Evolutionary conservation across 148 eudicot species (phyloP).

Genomic region (Talinum fruticosum): DNA sequence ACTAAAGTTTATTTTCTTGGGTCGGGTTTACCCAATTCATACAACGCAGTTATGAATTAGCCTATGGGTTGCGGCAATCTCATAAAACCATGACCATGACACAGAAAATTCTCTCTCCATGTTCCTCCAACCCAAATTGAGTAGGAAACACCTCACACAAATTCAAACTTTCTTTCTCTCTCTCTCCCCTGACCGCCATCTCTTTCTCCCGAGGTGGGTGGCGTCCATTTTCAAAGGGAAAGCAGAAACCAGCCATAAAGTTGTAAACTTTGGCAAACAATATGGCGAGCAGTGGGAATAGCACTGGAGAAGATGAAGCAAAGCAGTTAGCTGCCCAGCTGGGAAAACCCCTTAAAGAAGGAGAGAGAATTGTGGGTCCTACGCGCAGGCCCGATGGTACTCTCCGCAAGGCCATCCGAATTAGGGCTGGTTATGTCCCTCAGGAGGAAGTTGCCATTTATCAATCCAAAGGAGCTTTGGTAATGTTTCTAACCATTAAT

Average conservation of each 20-base stretch:
- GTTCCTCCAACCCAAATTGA: neutral
- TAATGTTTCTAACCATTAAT: slow-evolving; percentile 11
- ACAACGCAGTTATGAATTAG: neutral
- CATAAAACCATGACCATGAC: slow-evolving; percentile 4
- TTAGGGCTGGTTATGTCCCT: slow-evolving; percentile 87
- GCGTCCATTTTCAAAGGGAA: neutral
- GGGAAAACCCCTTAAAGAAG: slow-evolving; percentile 79
- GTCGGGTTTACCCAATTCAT: neutral
- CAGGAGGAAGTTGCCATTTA: slow-evolving; percentile 95
- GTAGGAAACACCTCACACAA: neutral
- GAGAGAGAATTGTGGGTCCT: slow-evolving; percentile 82
- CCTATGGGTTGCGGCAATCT: slow-evolving; percentile 10
- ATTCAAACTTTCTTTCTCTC: neutral
- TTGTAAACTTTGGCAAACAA: neutral
- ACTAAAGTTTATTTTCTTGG: no score
- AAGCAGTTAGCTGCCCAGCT: slow-evolving; percentile 40
- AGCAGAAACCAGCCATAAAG: neutral
- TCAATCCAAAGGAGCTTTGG: slow-evolving; percentile 86
- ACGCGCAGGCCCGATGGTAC: slow-evolving; percentile 95
- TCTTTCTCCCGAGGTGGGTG: neutral
- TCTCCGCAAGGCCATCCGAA: slow-evolving; percentile 67
- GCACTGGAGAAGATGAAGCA: slow-evolving; percentile 33
- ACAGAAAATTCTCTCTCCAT: neutral
- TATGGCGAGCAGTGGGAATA: slow-evolving; percentile 35
- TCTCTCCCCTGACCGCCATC: neutral